Base-by-base conservation (phyloP, 768 basidiomycete genomes). In the Strobilomyces echinocephalus region DNA sequence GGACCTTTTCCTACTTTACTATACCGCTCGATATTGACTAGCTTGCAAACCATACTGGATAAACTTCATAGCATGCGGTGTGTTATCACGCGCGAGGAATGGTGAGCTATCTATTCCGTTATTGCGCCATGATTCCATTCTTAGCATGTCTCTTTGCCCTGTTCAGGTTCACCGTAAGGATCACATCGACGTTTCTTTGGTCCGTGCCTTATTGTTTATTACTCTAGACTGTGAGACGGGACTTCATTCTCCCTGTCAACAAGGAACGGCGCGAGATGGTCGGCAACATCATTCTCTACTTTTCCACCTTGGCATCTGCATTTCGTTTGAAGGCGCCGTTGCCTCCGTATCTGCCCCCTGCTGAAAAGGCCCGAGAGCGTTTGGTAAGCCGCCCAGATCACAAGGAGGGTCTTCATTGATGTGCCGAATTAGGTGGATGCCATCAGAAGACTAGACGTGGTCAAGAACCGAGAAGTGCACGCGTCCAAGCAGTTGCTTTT, bases 311-410 rank as follows among this genome's bases (percentile, higher is more conserved):
- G 30, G 82, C 90, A 4, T 81, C 88, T 2, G 86, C 87, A 1
- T 90, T 95, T 68, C 76, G 83, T 16, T 75, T 91, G 39, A 95
- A 95, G 64, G 84, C 91, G 6, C 97, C 97, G 2, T 74, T 99
- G n/a, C 94, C 97, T 0, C 93, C 97, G 0, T 97, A 94, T 68
- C 80, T 99, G 1, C 97, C 97, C 3, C 95, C 95, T 0, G 95
- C 89, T 0, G 94, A 95, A 65, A 79, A 84, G 59, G 81, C 92
- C 1, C 81, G 95, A 47, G 80, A 86, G 50, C 80, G 83, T 8
- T 72, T 99, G 68, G 93, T 89, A 65, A 45, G 79, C 53, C 7
- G 59, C 52, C 14, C 46, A n/a, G 35, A 11, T 16, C 38, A 50
- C 36, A 10, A 7, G 3, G 15, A 18, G 15, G 20, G 30, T 43